Evolutionary conservation across 306 rosid genomes (phyloP).

Genomic region (Medicago lupulina): DNA sequence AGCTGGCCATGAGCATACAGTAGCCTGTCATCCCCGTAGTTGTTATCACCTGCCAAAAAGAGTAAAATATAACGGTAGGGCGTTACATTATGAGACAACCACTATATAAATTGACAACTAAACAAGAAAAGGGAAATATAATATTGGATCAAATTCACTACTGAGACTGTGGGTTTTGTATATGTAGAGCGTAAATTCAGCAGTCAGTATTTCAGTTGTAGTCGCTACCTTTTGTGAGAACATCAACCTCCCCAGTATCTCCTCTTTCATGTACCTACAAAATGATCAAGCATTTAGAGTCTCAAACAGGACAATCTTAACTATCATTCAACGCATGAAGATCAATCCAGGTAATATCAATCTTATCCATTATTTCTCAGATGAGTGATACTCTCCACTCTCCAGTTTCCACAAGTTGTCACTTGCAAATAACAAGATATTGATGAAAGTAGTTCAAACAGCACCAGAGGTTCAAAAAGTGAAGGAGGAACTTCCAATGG

Average conservation of each 20-base stretch:
- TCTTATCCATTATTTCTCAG: slow-evolving; percentile 9
- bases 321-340: background rate
- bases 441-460: slow-evolving; percentile 5
- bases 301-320: slow-evolving; percentile 2
- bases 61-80: slow-evolving; percentile 17
- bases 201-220: slow-evolving; percentile 4
- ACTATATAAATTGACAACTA: background rate
- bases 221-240: slow-evolving; percentile 85
- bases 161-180: background rate
- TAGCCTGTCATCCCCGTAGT: slow-evolving; percentile 87
- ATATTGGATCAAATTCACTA: background rate
- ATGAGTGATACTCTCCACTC: background rate
- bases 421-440: slow-evolving; percentile 4
- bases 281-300: slow-evolving; percentile 37
- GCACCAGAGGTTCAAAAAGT: background rate
- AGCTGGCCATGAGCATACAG: slow-evolving; percentile 93
- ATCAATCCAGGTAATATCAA: background rate
- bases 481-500: background rate
- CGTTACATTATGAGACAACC: slow-evolving; percentile 13
- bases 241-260: slow-evolving; percentile 84
- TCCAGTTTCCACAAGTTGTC: background rate
- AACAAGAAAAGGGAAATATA: slow-evolving; percentile 7
- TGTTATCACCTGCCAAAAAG: slow-evolving; percentile 78
- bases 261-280: slow-evolving; percentile 84
- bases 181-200: slow-evolving; percentile 25